phyloP scores from a whole-genome alignment of 345 rosid species.

The Pelargonium nanum region DNA sequence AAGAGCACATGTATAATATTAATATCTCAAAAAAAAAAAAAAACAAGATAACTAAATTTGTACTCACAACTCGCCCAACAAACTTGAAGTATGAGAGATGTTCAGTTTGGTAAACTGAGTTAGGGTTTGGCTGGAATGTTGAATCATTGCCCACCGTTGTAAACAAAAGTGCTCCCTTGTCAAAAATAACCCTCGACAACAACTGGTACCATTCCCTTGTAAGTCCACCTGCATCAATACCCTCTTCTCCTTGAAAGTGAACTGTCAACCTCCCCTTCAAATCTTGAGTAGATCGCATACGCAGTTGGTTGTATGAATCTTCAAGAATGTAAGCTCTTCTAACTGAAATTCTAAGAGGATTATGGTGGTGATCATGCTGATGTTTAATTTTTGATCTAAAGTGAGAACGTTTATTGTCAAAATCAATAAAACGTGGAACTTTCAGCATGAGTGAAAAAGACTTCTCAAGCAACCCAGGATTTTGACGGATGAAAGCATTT shows the following conservation, averaged over 20 bases:
- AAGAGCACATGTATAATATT: not conserved
- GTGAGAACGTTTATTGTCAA: constrained; percentile 86
- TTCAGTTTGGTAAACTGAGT: constrained; percentile 93
- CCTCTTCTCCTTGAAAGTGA: constrained; percentile 96
- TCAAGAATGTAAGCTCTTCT: constrained; percentile 95
- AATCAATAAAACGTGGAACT: constrained; percentile 91
- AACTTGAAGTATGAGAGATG: constrained; percentile 97
- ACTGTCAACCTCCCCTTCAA: constrained; percentile 90
- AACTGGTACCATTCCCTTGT: constrained; percentile 99
- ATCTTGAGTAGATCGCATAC: constrained; percentile 73
- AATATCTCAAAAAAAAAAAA: constrained; percentile 2
- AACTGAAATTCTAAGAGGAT: constrained; percentile 82
- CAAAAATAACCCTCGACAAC: constrained; percentile 88
- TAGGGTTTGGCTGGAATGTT: constrained; percentile 97
- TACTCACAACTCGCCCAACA: constrained; percentile 92
- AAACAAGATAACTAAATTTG: not conserved
- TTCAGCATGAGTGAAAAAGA: constrained; percentile 91
- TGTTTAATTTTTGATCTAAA: constrained; percentile 92
- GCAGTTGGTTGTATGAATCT: constrained; percentile 93
- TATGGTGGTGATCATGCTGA: constrained; percentile 85
- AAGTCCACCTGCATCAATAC: constrained; percentile 98
- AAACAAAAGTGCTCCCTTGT: constrained; percentile 87
- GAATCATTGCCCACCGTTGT: constrained; percentile 97
- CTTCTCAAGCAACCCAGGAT: constrained; percentile 88
- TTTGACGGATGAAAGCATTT: constrained; percentile 89